Evolutionary conservation across 768 basidiomycete genomes (phyloP).

Genomic region (Lactarius tabidus): DNA sequence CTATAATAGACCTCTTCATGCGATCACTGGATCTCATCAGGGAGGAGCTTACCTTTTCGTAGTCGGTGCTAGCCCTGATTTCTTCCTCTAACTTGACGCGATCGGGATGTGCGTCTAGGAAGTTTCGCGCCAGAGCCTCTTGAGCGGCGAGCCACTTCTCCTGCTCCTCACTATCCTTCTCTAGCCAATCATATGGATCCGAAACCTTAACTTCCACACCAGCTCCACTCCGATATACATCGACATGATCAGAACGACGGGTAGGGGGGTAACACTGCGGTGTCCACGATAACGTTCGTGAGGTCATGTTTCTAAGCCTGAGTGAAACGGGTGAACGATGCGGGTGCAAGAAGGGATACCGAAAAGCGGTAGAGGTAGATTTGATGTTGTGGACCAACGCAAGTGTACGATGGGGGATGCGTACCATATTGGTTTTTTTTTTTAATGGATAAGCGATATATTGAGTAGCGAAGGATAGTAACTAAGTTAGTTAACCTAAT

Average conservation of each 20-base stretch:
- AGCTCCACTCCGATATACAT: constrained; percentile 62
- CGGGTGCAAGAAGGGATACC: neutral
- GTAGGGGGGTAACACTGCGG: constrained; percentile 60
- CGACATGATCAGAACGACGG: constrained; percentile 61
- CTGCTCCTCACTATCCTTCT: constrained; percentile 58
- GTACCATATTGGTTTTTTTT: too few relatives aligned
- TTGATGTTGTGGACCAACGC: neutral
- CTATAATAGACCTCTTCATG: constrained; percentile 33
- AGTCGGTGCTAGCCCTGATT: constrained; percentile 53
- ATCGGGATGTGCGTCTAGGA: constrained; percentile 63
- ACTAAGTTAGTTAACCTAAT: too few relatives aligned
- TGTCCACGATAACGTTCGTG: constrained; percentile 42
- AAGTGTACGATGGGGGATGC: too few relatives aligned
- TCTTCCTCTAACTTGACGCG: constrained; percentile 52
- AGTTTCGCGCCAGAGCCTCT: constrained; percentile 51
- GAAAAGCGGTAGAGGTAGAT: neutral
- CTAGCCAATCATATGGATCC: constrained; percentile 77
- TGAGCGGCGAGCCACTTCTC: constrained; percentile 61
- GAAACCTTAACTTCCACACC: constrained; percentile 58
- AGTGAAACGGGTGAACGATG: neutral
- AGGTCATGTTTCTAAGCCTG: constrained; percentile 25
- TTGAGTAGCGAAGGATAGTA: too few relatives aligned
- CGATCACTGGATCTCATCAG: neutral
- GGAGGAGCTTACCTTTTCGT: constrained; percentile 27
- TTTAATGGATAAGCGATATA: too few relatives aligned